Evolutionary conservation across 805 yeast species (phyloP).

Genomic region (Sugiyamaella marilandica): DNA sequence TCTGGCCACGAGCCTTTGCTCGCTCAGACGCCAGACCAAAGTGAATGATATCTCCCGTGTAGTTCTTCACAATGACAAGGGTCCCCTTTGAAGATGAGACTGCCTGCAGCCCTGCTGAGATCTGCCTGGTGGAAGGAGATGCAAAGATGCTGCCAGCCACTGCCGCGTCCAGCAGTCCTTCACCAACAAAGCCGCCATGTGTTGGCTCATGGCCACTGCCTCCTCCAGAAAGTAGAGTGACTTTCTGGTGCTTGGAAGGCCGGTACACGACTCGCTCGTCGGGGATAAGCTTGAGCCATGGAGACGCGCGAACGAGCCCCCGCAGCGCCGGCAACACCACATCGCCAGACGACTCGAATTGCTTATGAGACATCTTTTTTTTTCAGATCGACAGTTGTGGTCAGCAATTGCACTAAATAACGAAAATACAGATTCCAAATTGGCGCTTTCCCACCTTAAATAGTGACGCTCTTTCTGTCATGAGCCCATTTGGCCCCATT

Average conservation of each 20-base stretch:
- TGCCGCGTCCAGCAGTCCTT: constrained; percentile 77
- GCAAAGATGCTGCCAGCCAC: constrained; percentile 92
- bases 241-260: constrained; percentile 27
- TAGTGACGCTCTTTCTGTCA: too few species aligned
- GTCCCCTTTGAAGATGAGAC: constrained; percentile 55
- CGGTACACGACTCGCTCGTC: constrained; percentile 35
- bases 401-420: not conserved
- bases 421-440: not conserved
- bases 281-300: constrained; percentile 49
- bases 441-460: too few species aligned
- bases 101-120: constrained; percentile 64
- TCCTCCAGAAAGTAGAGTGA: constrained; percentile 81
- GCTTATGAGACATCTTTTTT: constrained; percentile 27
- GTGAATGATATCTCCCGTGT: constrained; percentile 91
- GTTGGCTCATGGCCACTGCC: constrained; percentile 96
- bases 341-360: constrained; percentile 30
- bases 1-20: constrained; percentile 70
- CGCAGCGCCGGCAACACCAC: constrained; percentile 41
- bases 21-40: constrained; percentile 90
- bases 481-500: not conserved
- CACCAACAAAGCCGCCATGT: constrained; percentile 88
- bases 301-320: constrained; percentile 53
- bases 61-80: constrained; percentile 78
- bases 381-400: not conserved
- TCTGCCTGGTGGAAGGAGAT: constrained; percentile 90